Conservation (phyloP, 225 moss, liverwort and hornwort species). For the Pleurozium schreberi region DNA sequence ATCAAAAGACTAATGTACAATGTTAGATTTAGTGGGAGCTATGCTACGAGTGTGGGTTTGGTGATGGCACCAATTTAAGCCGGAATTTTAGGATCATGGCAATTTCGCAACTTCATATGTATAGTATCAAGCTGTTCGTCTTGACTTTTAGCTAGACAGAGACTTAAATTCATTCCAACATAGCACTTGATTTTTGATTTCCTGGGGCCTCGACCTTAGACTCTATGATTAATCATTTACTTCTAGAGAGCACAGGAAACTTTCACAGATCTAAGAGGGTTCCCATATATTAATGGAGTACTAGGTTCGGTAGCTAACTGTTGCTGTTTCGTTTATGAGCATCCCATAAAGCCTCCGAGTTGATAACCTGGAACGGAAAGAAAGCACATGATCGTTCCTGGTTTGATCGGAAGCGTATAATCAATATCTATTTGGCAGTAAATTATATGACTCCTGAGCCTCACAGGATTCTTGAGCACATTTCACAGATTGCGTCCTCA, state of each 20-base stretch:
- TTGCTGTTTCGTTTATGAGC: background rate
- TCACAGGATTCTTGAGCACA: background rate
- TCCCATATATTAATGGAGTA: background rate
- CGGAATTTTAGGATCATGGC: background rate
- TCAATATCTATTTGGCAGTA: background rate
- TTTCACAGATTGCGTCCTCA: background rate
- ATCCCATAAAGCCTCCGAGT: background rate
- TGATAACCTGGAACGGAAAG: background rate
- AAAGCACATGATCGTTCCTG: background rate
- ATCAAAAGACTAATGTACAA: conserved; percentile 9
- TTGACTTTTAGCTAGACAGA: background rate
- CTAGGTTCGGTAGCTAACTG: background rate
- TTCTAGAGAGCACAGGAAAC: background rate
- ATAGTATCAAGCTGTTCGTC: background rate
- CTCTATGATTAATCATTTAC: background rate
- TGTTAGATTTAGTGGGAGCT: background rate
- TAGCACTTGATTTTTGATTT: background rate
- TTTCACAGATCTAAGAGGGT: background rate
- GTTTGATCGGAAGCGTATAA: background rate
- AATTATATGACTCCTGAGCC: background rate
- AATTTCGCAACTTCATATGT: background rate
- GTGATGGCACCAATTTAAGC: background rate
- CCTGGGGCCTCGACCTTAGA: background rate
- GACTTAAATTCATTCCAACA: background rate
- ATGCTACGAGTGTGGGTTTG: background rate